A percentile compares a stretch with the other conserved stretches of the same genome.
Conservation (phyloP, 441 rosid species). For the Syzygium syzygioides region DNA sequence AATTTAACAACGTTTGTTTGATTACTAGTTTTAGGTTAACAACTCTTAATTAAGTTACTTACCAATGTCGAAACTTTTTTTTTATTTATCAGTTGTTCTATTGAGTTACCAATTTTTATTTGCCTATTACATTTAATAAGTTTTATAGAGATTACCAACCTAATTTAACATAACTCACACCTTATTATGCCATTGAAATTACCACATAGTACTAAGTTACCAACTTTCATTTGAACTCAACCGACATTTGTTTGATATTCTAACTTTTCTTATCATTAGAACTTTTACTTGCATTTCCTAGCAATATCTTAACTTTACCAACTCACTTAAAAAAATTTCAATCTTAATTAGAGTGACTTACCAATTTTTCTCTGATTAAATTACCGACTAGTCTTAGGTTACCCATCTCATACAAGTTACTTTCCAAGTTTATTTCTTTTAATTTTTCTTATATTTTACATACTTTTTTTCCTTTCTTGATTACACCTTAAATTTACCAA, state of each 20-base stretch:
- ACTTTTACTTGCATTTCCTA: background rate
- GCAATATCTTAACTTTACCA: background rate
- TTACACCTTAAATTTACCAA: background rate
- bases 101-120: background rate
- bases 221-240: background rate
- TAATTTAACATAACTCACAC: background rate
- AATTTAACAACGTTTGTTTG: background rate
- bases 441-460: background rate
- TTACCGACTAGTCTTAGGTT: background rate
- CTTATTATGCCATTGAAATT: background rate
- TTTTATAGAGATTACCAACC: background rate
- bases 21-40: background rate
- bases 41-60: background rate
- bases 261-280: background rate
- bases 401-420: background rate
- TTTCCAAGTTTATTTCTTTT: background rate
- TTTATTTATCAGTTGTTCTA: background rate
- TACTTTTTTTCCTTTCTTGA: background rate
- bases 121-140: background rate
- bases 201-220: background rate
- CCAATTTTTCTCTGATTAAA: background rate
- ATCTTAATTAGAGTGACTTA: background rate
- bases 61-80: background rate
- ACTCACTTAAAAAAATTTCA: background rate
- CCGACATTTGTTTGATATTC: background rate